Percentiles rank a stretch among this genome's conserved stretches.
Conservation (phyloP, 108 stramenopile species). For the Ochromonas danica region DNA sequence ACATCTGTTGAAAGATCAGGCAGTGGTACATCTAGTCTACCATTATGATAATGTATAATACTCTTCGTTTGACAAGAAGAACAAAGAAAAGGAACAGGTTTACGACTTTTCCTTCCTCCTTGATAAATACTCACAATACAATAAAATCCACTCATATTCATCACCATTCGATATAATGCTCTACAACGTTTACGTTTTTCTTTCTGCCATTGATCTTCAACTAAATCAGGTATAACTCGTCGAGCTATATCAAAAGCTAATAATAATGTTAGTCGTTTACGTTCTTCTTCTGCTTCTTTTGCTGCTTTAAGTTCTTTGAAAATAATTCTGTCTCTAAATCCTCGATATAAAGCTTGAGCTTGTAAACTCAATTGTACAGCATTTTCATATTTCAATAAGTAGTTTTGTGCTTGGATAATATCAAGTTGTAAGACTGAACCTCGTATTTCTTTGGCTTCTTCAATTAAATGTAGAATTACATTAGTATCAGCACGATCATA, state of each 20-base stretch:
- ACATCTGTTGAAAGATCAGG: not conserved
- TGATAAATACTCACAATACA: not conserved
- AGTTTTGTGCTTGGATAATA: not conserved
- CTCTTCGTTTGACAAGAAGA: not conserved
- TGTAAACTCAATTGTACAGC: not conserved
- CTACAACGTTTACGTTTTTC: not conserved
- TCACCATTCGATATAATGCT: not conserved
- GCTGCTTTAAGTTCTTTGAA: not conserved
- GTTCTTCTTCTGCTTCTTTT: not conserved
- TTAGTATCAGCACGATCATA: not conserved
- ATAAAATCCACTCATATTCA: not conserved
- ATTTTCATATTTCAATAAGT: not conserved
- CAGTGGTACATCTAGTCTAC: too few species aligned
- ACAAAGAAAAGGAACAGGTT: not conserved
- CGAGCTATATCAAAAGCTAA: not conserved
- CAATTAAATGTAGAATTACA: not conserved
- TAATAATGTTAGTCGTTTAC: not conserved
- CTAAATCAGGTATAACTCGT: not conserved
- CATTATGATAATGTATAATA: too few species aligned
- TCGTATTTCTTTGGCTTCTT: not conserved
- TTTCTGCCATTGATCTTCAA: not conserved
- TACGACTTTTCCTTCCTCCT: not conserved
- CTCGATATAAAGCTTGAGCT: not conserved
- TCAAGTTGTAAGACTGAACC: constrained; percentile 4
- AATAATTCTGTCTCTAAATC: not conserved